These are phyloP conservation scores for Phytopythium ostracodes DNA, from an alignment of 352 stramenopile species.

Conservation along the genomic window DNA sequence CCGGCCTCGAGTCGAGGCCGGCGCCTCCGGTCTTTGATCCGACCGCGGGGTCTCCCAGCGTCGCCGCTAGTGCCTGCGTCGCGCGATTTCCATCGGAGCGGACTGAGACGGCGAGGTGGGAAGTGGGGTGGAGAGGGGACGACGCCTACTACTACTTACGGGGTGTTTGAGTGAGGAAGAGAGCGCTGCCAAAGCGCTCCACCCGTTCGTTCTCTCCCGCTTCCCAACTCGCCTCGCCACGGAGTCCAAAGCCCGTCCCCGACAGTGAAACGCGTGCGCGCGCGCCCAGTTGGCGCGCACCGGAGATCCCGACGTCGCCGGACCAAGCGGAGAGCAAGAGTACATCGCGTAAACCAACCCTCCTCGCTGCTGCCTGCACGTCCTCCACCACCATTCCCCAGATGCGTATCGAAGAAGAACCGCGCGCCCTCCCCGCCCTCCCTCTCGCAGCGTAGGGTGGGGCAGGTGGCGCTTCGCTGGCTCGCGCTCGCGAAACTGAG, in stretches of 20 bases:
- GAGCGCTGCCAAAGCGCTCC: not conserved
- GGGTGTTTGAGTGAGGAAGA: not conserved
- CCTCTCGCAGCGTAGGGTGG: not conserved
- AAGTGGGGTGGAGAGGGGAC: not conserved
- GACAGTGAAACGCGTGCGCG: not conserved
- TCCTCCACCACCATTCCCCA: constrained; percentile 6
- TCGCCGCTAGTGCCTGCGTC: not conserved
- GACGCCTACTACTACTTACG: constrained; percentile 4
- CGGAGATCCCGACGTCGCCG: not conserved
- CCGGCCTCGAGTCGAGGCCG: constrained; percentile 7
- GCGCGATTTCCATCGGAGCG: not conserved
- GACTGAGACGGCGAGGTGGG: not conserved
- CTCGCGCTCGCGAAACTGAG: constrained; percentile 9
- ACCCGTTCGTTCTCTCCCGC: not conserved
- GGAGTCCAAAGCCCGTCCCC: not conserved
- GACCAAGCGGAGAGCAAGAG: constrained; percentile 9
- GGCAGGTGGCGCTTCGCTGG: not conserved
- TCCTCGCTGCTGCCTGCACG: constrained; percentile 9
- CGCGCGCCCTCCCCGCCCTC: not conserved
- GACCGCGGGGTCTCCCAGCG: not conserved
- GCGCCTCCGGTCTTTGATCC: constrained; percentile 1
- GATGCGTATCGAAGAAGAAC: constrained; percentile 8
- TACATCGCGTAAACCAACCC: constrained; percentile 10
- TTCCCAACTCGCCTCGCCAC: not conserved
- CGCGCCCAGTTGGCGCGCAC: not conserved